phyloP scores from a whole-genome alignment of 2,329 filamentous ascomycete genomes.

The Cercospora zeae-maydis region DNA sequence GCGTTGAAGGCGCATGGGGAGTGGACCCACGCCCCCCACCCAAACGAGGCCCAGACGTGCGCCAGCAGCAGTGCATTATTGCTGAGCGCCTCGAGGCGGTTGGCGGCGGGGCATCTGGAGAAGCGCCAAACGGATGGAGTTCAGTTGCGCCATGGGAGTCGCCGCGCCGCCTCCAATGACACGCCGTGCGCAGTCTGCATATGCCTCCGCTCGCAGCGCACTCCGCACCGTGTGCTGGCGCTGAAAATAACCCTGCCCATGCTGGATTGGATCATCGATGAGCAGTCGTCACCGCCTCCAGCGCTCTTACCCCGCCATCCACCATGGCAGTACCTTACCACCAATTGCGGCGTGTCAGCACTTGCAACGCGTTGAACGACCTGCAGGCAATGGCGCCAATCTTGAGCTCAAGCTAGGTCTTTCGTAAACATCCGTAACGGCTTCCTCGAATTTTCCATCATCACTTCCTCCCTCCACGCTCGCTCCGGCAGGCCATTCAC shows the following conservation, averaged over 20 bases:
- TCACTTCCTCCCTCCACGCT: background rate
- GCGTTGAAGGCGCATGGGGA: background rate
- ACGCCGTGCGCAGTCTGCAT: background rate
- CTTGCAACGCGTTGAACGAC: slow-evolving; percentile 12
- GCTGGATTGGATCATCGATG: background rate
- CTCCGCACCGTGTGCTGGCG: background rate
- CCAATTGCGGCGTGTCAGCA: background rate
- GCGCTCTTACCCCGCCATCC: background rate
- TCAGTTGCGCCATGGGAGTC: background rate
- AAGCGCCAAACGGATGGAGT: slow-evolving; percentile 3
- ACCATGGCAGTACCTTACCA: slow-evolving; percentile 5
- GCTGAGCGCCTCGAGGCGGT: background rate
- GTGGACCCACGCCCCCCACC: background rate
- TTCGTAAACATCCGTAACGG: slow-evolving; percentile 6
- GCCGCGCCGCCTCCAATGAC: background rate
- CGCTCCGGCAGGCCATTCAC: background rate
- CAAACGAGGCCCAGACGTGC: background rate
- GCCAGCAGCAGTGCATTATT: too few species aligned
- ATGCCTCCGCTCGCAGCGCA: background rate
- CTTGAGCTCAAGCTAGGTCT: slow-evolving; percentile 5
- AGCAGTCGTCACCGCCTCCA: background rate
- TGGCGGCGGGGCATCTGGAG: background rate
- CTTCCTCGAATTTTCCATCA: slow-evolving; percentile 1
- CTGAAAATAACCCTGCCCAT: background rate
- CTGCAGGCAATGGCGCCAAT: slow-evolving; percentile 5